These are phyloP conservation scores for Moringa oleifera DNA, from an alignment of 345 rosid genomes.

Conservation along the genomic window DNA sequence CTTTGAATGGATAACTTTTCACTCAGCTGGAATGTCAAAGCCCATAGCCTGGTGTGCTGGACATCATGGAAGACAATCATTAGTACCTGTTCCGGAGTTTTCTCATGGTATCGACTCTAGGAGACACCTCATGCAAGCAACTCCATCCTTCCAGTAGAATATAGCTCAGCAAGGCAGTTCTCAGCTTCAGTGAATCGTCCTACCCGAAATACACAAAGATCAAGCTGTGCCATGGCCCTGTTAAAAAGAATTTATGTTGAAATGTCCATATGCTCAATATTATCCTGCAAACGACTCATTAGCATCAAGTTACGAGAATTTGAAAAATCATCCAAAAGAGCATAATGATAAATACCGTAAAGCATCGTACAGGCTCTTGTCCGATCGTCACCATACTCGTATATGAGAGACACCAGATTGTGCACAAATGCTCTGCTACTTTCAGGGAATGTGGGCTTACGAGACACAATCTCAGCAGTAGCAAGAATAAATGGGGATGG, in stretches of 20 bases:
- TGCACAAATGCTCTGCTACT: conserved; percentile 89
- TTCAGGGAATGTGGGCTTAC: conserved; percentile 87
- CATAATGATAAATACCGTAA: conserved; percentile 91
- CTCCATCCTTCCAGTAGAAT: conserved; percentile 92
- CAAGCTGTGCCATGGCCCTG: conserved; percentile 96
- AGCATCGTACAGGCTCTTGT: conserved; percentile 98
- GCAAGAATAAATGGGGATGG: conserved; percentile 68
- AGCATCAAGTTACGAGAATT: conserved; percentile 71
- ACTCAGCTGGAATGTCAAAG: conserved; percentile 70
- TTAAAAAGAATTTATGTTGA: conserved; percentile 91
- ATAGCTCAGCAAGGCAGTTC: conserved; percentile 83
- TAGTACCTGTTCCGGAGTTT: conserved; percentile 90
- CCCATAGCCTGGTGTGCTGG: conserved; percentile 62
- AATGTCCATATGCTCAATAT: conserved; percentile 82
- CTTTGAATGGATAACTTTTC: conserved; percentile 64
- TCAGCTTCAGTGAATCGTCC: conserved; percentile 76
- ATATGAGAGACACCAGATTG: conserved; percentile 74
- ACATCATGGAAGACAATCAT: conserved; percentile 70
- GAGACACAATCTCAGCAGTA: conserved; percentile 71
- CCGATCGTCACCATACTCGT: conserved; percentile 88
- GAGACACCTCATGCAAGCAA: conserved; percentile 96
- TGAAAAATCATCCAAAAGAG: conserved; percentile 72
- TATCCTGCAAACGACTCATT: conserved; percentile 95
- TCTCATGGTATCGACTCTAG: conserved; percentile 88
- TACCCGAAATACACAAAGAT: conserved; percentile 82